Evolutionary conservation across 2,329 filamentous ascomycete species (phyloP), one percentile per base, ranked within the genome.

Genomic region (Aspergillus jensenii): DNA sequence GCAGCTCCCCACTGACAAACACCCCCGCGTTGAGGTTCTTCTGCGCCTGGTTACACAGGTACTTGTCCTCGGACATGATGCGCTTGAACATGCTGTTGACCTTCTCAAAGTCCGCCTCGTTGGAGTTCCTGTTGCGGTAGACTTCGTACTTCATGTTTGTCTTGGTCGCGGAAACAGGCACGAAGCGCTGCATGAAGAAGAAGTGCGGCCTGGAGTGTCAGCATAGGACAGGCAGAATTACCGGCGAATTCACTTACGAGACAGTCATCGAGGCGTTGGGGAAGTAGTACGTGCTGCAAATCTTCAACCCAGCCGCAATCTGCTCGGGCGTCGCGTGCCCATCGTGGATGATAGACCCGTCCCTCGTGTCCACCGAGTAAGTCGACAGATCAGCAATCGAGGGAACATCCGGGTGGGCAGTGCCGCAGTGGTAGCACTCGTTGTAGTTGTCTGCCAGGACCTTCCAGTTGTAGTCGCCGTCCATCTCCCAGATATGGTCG

Each of bases 21-120:
- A 85, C 79, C 3, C 85, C 84, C 0, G 79, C 76, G 68, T 83
- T 82, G 60, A 88, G 76, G 68, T 87, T 87, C 68, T 78, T 78
- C 67, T 88, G 85, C 0, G 82, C 79, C 4, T 77, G 76, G 57
- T 78, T 74, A 72, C 84, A 87, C n/a, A 87, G 79, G 17, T 81
- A 76, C 65, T 87, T 87, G 74, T 87, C 84, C 68, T 88, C 86
- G 1, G 79, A 79, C 82, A 87, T 83, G 71, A 88, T 81, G 37
- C 82, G 81, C 73, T 86, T 86, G 77, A 86, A 88, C 62, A 85
- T 82, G 55, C 79, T 68, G 69, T 78, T 81, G 70, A 87, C 82
- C 47, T 77, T 66, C 5, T 79, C 72, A 66, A 88, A 88, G 55
- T 86, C 80, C 33, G 82, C 82, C 33, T 87, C 81, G 17, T 75